These are phyloP conservation scores for Phoma sp. DNA, from an alignment of 2,329 filamentous ascomycete species.

Conservation along the genomic window DNA sequence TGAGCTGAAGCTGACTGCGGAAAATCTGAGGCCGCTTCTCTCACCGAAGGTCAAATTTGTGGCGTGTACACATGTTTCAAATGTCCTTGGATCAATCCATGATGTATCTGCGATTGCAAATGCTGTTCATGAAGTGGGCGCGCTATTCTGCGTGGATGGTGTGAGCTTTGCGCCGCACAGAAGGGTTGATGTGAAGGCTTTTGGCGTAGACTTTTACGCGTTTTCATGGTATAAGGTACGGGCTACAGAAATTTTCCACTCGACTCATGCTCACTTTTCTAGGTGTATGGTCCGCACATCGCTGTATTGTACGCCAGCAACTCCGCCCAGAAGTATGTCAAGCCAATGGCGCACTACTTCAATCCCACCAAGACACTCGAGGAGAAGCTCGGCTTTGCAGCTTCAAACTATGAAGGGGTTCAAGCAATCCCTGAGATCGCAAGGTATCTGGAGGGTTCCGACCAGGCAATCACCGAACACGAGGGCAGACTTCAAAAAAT, in stretches of 20 bases:
- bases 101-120: slow-evolving; percentile 64
- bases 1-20: slow-evolving; percentile 65
- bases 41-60: slow-evolving; percentile 71
- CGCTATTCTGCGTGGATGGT: slow-evolving; percentile 74
- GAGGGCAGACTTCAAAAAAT: slow-evolving; percentile 66
- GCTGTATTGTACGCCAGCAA: slow-evolving; percentile 71
- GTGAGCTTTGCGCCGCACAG: slow-evolving; percentile 80
- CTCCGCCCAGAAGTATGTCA: slow-evolving; percentile 62
- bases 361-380: slow-evolving; percentile 65
- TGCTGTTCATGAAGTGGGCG: slow-evolving; percentile 58
- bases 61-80: slow-evolving; percentile 74
- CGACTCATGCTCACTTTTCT: neutral
- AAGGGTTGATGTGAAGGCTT: slow-evolving; percentile 68
- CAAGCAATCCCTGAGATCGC: slow-evolving; percentile 67
- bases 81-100: slow-evolving; percentile 75
- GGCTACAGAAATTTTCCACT: neutral
- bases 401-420: slow-evolving; percentile 72
- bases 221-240: slow-evolving; percentile 79
- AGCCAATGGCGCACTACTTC: slow-evolving; percentile 71
- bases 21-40: slow-evolving; percentile 65
- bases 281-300: slow-evolving; percentile 77
- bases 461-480: slow-evolving; percentile 58
- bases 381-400: slow-evolving; percentile 72
- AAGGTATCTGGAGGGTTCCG: slow-evolving; percentile 62
- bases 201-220: slow-evolving; percentile 77